These are phyloP conservation scores for Globisporangium emineosum DNA, from an alignment of 352 stramenopile species.

Conservation along the genomic window DNA sequence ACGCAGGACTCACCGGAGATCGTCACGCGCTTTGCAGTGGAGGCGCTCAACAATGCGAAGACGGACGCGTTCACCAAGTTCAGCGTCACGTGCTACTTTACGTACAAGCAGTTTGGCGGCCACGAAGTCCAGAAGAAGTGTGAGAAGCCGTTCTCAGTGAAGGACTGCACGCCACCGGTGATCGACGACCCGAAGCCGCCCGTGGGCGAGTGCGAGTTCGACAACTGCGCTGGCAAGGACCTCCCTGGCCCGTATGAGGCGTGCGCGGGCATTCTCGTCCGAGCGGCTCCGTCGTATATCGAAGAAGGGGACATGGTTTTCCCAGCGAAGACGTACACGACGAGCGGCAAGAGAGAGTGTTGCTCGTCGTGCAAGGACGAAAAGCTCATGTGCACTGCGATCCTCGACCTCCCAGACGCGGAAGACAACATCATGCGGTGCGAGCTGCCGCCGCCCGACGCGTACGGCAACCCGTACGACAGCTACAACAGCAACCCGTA, in stretches of 20 bases:
- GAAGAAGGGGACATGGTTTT: too few species aligned
- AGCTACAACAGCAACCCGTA: constrained; percentile 16
- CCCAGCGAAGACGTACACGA: constrained; percentile 22
- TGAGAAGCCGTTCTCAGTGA: constrained; percentile 40
- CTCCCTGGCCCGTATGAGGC: constrained; percentile 42
- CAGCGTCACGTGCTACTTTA: constrained; percentile 49
- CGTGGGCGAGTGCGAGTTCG: constrained; percentile 38
- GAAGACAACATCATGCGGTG: constrained; percentile 58
- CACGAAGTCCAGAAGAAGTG: constrained; percentile 30
- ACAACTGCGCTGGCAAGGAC: constrained; percentile 29
- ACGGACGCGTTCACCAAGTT: constrained; percentile 43
- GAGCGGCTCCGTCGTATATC: constrained; percentile 6
- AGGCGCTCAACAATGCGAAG: constrained; percentile 38
- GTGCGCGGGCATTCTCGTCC: constrained; percentile 45
- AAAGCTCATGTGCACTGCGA: constrained; percentile 33
- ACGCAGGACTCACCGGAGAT: constrained; percentile 34
- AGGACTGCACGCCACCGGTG: constrained; percentile 50
- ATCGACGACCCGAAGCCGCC: constrained; percentile 35
- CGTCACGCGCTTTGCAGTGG: constrained; percentile 50
- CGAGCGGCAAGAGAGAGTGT: constrained; percentile 31
- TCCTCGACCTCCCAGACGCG: constrained; percentile 38
- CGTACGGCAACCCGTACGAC: constrained; percentile 24
- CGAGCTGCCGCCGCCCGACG: constrained; percentile 22
- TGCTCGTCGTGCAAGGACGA: constrained; percentile 37
- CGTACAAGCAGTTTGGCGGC: constrained; percentile 36